Conservation (phyloP, 352 stramenopile genomes). For the Phytophthora melonis region DNA sequence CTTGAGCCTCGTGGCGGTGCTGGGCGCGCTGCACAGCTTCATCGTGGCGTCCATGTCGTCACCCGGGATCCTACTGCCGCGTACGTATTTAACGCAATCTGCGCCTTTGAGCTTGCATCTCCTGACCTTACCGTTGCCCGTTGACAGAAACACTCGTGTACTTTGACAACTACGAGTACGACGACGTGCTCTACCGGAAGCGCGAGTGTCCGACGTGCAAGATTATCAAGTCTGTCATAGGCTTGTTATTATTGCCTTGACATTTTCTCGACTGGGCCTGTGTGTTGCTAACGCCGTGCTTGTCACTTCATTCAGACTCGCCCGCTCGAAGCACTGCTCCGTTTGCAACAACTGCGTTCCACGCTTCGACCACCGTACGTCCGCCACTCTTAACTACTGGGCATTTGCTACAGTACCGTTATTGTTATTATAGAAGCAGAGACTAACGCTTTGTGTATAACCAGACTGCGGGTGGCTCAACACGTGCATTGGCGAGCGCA, state of each 20-base stretch:
- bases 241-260: neutral
- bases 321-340: constrained; percentile 76
- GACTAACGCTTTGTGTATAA: neutral
- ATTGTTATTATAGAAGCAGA: too few species aligned
- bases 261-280: neutral
- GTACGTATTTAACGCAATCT: constrained; percentile 33
- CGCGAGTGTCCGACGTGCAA: constrained; percentile 58
- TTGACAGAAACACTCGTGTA: constrained; percentile 52
- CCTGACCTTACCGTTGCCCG: too few species aligned
- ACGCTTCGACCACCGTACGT: constrained; percentile 75
- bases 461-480: constrained; percentile 74
- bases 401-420: too few species aligned
- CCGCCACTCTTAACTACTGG: constrained; percentile 6
- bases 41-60: constrained; percentile 52
- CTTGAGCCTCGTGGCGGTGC: constrained; percentile 48
- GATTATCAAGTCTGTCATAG: constrained; percentile 46
- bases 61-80: constrained; percentile 51
- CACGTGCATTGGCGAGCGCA: constrained; percentile 69
- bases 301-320: constrained; percentile 44
- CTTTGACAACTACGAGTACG: constrained; percentile 68
- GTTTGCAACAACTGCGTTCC: constrained; percentile 73
- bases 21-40: constrained; percentile 61
- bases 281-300: constrained; percentile 9
- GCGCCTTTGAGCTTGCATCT: too few species aligned
- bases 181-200: constrained; percentile 52